A percentile compares a stretch with the other conserved stretches of the same genome.
Evolutionary conservation across 768 basidiomycete species (phyloP).

Genomic region (Suillus fuscotomentosus): DNA sequence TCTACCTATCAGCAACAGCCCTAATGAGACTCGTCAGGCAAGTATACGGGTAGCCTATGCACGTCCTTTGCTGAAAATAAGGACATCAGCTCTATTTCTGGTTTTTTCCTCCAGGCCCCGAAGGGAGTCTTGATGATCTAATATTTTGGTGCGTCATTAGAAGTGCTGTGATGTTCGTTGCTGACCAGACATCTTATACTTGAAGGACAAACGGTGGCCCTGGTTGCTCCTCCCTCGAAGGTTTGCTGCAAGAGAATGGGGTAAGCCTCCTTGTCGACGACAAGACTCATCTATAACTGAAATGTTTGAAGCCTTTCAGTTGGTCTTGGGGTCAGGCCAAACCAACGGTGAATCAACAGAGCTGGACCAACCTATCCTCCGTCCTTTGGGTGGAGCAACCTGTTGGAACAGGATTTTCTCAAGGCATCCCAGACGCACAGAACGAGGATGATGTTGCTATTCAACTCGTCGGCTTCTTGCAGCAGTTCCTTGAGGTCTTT

Average conservation of each 20-base stretch:
- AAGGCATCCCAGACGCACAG: constrained; percentile 61
- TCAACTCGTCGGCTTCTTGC: constrained; percentile 56
- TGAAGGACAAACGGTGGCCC: constrained; percentile 76
- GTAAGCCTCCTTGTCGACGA: constrained; percentile 35
- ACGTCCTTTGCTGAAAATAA: not conserved
- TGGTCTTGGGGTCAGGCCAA: constrained; percentile 65
- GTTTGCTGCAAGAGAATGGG: constrained; percentile 72
- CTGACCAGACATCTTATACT: not conserved
- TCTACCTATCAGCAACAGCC: constrained; percentile 59
- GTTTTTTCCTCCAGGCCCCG: constrained; percentile 78
- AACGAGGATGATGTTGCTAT: constrained; percentile 58
- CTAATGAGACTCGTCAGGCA: constrained; percentile 69
- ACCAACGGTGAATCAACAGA: constrained; percentile 62
- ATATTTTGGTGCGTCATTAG: constrained; percentile 58
- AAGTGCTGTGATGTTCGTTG: not conserved
- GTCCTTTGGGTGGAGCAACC: constrained; percentile 78
- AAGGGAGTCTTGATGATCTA: constrained; percentile 68
- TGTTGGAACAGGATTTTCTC: constrained; percentile 76
- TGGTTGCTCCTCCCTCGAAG: constrained; percentile 73
- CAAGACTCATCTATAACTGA: constrained; percentile 19
- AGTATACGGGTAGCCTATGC: not conserved
- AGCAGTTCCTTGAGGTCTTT: constrained; percentile 77
- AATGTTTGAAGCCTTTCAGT: constrained; percentile 53
- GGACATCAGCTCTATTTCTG: constrained; percentile 64
- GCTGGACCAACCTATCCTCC: constrained; percentile 81